Evolutionary conservation across 176 grass and related monocot genomes (phyloP), one percentile per base, ranked within the genome.

Genomic region (Cenchrus purpureus): DNA sequence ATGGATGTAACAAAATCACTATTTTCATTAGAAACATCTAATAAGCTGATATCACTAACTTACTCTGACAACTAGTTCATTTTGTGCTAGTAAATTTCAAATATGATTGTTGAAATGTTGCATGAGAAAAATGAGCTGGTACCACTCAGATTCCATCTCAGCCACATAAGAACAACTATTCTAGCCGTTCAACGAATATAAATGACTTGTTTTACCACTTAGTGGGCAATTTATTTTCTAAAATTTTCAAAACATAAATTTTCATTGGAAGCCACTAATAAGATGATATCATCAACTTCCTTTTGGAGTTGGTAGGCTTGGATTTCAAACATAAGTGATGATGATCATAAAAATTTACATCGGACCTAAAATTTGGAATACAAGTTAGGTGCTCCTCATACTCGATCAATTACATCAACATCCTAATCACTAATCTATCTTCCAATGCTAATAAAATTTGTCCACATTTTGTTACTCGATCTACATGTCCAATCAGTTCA

Each of bases 1-100:
- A 40, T 40, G 2, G 1, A n/a, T 59, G n/a, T 60, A 22, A n/a
- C 1, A 60, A 0, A 60, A 8, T 1, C 19, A 2, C 1, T n/a
- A 45, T 20, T 45, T 69, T 14, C 4, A 20, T 9, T 5, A 3
- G 6, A 77, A 77, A 50, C 44, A 22, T 2, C 68, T 71, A 71
- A 48, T 71, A 15, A 63, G 10, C 1, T 34, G 5, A 31, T 40
- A 40, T 12, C 31, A 15, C 0, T 4, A 0, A 10, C 12, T 73
- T 44, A n/a, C 11, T 25, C 9, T 44, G 19, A 5, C 0, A 22
- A 0, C 0, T 40, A 11, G 2, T 10, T 2, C 0, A 6, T 20
- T 77, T n/a, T 60, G 2, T 3, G 37, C 11, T 1, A 37, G 8
- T 44, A 4, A 58, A 20, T 58, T 1, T 7, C 55, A 58, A 17